Percentiles rank a stretch among this genome's conserved stretches.
These are phyloP conservation scores for Candida freyschussii DNA, from an alignment of 1,139 yeast species.

Conservation along the genomic window DNA sequence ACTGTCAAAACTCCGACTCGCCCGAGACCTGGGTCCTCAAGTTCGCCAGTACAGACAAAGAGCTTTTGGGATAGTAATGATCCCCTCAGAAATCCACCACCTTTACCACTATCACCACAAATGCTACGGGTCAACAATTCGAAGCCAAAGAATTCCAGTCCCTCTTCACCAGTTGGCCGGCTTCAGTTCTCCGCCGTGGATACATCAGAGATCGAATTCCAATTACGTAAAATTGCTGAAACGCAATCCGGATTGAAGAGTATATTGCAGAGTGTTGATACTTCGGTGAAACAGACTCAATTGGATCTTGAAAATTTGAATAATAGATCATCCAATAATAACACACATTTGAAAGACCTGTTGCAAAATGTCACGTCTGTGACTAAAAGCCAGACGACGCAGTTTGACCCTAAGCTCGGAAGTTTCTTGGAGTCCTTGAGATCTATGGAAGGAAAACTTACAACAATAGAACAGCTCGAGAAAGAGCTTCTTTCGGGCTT, in stretches of 20 bases:
- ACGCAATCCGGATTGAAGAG: constrained; percentile 26
- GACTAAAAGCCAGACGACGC: too few species aligned
- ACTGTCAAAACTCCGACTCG: constrained; percentile 11
- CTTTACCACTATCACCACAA: constrained; percentile 31
- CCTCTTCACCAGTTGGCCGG: constrained; percentile 24
- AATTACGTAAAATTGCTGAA: constrained; percentile 28
- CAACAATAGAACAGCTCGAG: neutral
- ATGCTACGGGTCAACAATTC: constrained; percentile 18
- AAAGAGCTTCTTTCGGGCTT: constrained; percentile 1
- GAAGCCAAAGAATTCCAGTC: constrained; percentile 17
- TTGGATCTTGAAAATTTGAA: constrained; percentile 36
- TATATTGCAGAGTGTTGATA: constrained; percentile 29
- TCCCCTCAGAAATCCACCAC: constrained; percentile 35
- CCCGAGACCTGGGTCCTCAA: constrained; percentile 6
- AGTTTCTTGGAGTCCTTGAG: constrained; percentile 1
- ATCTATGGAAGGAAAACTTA: neutral
- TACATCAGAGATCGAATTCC: constrained; percentile 28
- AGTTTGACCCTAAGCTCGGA: neutral
- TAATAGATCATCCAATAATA: constrained; percentile 39
- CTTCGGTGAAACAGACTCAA: constrained; percentile 35
- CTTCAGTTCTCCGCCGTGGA: constrained; percentile 21
- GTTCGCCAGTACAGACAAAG: constrained; percentile 14
- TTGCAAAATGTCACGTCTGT: constrained; percentile 22
- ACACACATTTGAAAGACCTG: constrained; percentile 33
- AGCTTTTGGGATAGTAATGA: constrained; percentile 28